Conservation (phyloP, 768 basidiomycete genomes). For the Kockovaella imperatae region DNA sequence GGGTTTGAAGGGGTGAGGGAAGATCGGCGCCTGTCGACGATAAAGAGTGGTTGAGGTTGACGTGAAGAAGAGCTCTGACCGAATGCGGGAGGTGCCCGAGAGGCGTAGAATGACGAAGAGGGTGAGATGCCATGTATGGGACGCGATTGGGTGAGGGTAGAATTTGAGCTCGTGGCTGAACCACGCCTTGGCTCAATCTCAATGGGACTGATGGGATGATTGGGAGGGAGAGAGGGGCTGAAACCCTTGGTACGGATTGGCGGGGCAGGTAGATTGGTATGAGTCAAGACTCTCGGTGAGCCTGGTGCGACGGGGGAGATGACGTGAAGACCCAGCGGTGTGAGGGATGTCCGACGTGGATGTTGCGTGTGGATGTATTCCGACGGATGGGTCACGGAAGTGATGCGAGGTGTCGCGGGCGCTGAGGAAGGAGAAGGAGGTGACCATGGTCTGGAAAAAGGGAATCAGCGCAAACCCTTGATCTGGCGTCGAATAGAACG, state of each 20-base stretch:
- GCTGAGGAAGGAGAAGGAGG: constrained; percentile 32
- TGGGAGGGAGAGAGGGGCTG: constrained; percentile 5
- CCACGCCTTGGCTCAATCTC: constrained; percentile 6
- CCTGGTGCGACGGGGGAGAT: constrained; percentile 38
- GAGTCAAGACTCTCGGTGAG: not conserved
- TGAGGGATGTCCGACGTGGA: constrained; percentile 40
- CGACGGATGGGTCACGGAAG: constrained; percentile 34
- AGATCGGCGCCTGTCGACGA: constrained; percentile 18
- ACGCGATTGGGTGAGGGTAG: constrained; percentile 30
- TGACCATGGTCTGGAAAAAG: too few relatives aligned
- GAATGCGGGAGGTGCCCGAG: too few relatives aligned
- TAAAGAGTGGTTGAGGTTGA: too few relatives aligned
- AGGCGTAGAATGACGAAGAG: too few relatives aligned
- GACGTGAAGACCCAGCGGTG: constrained; percentile 39
- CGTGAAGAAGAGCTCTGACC: too few relatives aligned
- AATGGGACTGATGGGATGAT: constrained; percentile 1
- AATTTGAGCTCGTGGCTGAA: constrained; percentile 22
- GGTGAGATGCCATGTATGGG: constrained; percentile 10
- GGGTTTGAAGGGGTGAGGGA: constrained; percentile 36
- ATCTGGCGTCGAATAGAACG: too few relatives aligned
- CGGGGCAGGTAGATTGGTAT: constrained; percentile 10
- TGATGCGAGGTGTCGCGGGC: constrained; percentile 30
- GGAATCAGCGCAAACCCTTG: too few relatives aligned
- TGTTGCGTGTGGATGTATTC: constrained; percentile 44
- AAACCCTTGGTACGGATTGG: constrained; percentile 11